phyloP scores from a whole-genome alignment of 371 early-diverging fungal species.

The Lichtheimia corymbifera region DNA sequence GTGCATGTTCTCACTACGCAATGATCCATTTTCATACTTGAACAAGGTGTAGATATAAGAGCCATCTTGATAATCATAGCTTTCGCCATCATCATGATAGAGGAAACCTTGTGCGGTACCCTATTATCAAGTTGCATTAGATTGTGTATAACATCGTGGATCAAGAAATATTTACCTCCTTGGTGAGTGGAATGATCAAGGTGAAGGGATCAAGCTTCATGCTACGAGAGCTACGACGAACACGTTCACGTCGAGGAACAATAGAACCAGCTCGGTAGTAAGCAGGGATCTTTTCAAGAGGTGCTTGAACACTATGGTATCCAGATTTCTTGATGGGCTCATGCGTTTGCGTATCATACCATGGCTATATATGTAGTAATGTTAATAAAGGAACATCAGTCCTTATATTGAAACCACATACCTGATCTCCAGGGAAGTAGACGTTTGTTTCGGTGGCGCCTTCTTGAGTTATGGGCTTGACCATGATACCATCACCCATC shows the following conservation, averaged over 20 bases:
- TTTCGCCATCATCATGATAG: slow-evolving; percentile 92
- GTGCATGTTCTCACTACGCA: slow-evolving; percentile 31
- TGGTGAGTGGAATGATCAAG: slow-evolving; percentile 77
- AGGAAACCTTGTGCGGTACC: slow-evolving; percentile 75
- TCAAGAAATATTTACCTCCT: slow-evolving; percentile 23
- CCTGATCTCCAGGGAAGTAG: slow-evolving; percentile 67
- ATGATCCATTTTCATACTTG: slow-evolving; percentile 27
- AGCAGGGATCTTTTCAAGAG: slow-evolving; percentile 78
- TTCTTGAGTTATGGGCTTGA: slow-evolving; percentile 71
- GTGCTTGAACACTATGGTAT: slow-evolving; percentile 56
- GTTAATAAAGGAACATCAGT: neutral
- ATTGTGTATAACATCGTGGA: neutral
- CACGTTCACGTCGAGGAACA: slow-evolving; percentile 83
- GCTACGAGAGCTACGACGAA: slow-evolving; percentile 79
- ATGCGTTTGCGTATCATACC: slow-evolving; percentile 78
- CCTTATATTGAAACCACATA: slow-evolving; percentile 2
- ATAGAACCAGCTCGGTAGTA: slow-evolving; percentile 89
- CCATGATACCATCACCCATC: slow-evolving; percentile 76
- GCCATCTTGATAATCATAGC: slow-evolving; percentile 69
- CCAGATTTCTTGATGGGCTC: slow-evolving; percentile 46
- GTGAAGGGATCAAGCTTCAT: slow-evolving; percentile 92
- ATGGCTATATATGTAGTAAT: slow-evolving; percentile 47
- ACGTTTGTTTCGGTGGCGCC: slow-evolving; percentile 59
- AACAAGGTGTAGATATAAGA: slow-evolving; percentile 61
- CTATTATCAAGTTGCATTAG: slow-evolving; percentile 18